Evolutionary conservation across 257 asterid species (phyloP), one percentile per base, ranked within the genome.

Genomic region (Fraxinus anomala): DNA sequence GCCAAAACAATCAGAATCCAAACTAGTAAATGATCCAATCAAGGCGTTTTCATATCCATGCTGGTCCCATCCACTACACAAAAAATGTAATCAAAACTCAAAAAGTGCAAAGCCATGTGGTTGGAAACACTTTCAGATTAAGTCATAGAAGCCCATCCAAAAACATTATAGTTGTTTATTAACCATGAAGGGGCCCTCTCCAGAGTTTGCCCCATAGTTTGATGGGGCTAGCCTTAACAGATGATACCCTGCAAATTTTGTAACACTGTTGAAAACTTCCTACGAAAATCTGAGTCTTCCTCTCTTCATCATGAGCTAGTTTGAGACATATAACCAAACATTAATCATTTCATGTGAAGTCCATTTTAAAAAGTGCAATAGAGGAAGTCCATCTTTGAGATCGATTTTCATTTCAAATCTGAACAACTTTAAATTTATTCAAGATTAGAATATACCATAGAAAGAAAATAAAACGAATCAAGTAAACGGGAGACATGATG

Each of bases 1-100:
- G 66, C 49, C 51, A 30, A 76, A 24, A 70, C 51, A 78, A 59
- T 56, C 51, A 74, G 36, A 34, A 77, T 21, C 51, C 72, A 74
- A 80, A 19, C 67, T 70, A 10, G 54, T 11, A 66, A 59, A 71
- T 33, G 49, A 42, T 26, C 31, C 69, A 34, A 30, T 23, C 40
- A 34, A 30, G 42, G 17, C 31, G 34, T 49, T 40, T 68, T 76
- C 40, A 40, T n/a, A 83, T 40, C 14, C 26, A 54, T 11, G 21
- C 51, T 59, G 26, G 36, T 47, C 77, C 59, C 77, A 9, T 56
- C 28, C 47, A 63, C 33, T 37, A 30, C 28, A 6, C 66, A 56
- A 59, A 59, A 59, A 59, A n/a, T 21, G 67, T 8, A 21, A 59
- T n/a, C 11, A 56, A n/a, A n/a, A 23, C 67, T 59, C 67, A 59